These are phyloP conservation scores for Fusarium stilboides DNA, from an alignment of 2,329 filamentous ascomycete species.

Conservation along the genomic window DNA sequence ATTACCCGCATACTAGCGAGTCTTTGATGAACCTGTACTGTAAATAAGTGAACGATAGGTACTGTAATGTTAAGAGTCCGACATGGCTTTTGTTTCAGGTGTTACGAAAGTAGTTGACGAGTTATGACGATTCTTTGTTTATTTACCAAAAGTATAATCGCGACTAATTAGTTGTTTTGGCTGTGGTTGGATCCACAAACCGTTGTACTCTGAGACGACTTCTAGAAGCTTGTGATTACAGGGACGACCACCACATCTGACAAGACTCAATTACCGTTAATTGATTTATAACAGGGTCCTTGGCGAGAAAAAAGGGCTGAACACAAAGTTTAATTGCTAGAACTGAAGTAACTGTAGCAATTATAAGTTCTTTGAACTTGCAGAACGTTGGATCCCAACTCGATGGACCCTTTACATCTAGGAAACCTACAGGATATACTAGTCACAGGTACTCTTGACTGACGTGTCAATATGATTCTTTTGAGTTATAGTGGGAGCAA, in stretches of 20 bases:
- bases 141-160: constrained; percentile 20
- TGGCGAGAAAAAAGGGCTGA: neutral
- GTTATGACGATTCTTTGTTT: constrained; percentile 21
- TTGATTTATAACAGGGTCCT: constrained; percentile 3
- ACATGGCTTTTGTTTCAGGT: neutral
- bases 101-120: neutral
- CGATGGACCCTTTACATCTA: no score
- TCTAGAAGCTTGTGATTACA: constrained; percentile 33
- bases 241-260: constrained; percentile 7
- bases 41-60: neutral
- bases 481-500: no score
- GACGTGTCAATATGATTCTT: no score
- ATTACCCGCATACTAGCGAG: constrained; percentile 33
- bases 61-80: no score
- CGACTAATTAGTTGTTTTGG: constrained; percentile 1
- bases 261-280: neutral
- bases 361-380: no score
- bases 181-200: constrained; percentile 6
- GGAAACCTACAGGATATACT: no score
- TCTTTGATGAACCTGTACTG: constrained; percentile 10
- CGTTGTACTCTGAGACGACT: constrained; percentile 21
- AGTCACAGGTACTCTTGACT: no score
- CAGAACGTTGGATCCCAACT: no score
- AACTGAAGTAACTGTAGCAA: no score
- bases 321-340: no score